These are phyloP conservation scores for Trichoderma reesei DNA, from an alignment of 495 filamentous ascomycete species.

Conservation along the genomic window DNA sequence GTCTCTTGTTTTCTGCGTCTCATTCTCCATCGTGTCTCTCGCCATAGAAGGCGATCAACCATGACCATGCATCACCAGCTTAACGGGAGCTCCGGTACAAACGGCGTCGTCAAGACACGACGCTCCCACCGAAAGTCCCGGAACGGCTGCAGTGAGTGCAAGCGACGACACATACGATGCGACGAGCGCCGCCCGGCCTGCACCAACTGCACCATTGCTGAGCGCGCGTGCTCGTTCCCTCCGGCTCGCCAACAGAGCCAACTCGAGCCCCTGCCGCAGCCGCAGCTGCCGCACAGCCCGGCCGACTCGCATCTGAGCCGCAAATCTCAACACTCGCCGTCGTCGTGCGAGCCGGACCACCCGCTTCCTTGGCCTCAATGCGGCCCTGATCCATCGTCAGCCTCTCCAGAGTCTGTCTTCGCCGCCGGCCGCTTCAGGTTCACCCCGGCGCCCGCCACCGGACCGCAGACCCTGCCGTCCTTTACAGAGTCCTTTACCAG, in stretches of 20 bases:
- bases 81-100: constrained; percentile 8
- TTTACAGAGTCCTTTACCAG: constrained; percentile 4
- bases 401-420: constrained; percentile 1
- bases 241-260: not conserved
- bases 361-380: not conserved
- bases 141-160: constrained; percentile 32
- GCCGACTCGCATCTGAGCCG: constrained; percentile 1
- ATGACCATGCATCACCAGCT: constrained; percentile 6
- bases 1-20: not conserved
- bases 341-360: constrained; percentile 1
- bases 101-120: constrained; percentile 8
- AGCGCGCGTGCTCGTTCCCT: constrained; percentile 2
- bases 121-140: constrained; percentile 31
- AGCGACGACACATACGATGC: constrained; percentile 30
- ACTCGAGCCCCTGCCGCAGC: not conserved
- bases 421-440: not conserved
- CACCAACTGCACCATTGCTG: constrained; percentile 11
- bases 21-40: not conserved
- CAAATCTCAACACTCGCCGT: constrained; percentile 3
- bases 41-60: not conserved
- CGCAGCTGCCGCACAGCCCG: constrained; percentile 7
- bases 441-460: not conserved
- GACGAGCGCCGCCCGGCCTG: constrained; percentile 13
- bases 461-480: constrained; percentile 1
- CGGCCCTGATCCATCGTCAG: not conserved